Conservation (phyloP, 345 rosid genomes). For the Zanthoxylum bungeanum region DNA sequence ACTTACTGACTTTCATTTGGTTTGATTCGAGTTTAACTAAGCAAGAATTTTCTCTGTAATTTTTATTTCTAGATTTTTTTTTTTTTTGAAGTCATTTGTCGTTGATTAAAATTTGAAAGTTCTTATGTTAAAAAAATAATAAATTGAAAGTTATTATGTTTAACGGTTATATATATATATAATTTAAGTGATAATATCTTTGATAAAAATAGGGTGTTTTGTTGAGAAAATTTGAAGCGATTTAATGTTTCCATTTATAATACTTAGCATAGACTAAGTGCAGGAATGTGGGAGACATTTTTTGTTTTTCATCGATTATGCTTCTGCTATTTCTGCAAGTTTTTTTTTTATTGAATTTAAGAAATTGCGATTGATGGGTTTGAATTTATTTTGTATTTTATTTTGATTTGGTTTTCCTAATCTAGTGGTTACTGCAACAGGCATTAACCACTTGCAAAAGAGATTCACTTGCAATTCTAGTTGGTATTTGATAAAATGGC, state of each 20-base stretch:
- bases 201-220: background rate
- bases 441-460: no score
- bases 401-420: no score
- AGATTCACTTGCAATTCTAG: no score
- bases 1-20: background rate
- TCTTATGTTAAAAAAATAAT: background rate
- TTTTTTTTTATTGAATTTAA: slow-evolving; percentile 10
- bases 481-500: no score
- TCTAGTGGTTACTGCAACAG: no score
- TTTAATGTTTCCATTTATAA: background rate
- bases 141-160: no score
- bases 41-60: background rate
- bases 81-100: no score
- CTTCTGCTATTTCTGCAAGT: slow-evolving; percentile 13
- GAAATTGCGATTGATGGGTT: slow-evolving; percentile 14
- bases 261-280: slow-evolving; percentile 10
- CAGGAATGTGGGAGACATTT: background rate
- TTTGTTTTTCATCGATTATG: background rate
- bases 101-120: background rate
- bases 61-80: background rate
- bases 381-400: slow-evolving; percentile 13
- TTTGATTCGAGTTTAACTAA: background rate
- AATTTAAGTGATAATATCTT: background rate
- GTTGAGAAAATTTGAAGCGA: background rate
- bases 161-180: no score